phyloP scores from a whole-genome alignment of 202 grass and related monocot genomes.

The Brachypodium distachyon region DNA sequence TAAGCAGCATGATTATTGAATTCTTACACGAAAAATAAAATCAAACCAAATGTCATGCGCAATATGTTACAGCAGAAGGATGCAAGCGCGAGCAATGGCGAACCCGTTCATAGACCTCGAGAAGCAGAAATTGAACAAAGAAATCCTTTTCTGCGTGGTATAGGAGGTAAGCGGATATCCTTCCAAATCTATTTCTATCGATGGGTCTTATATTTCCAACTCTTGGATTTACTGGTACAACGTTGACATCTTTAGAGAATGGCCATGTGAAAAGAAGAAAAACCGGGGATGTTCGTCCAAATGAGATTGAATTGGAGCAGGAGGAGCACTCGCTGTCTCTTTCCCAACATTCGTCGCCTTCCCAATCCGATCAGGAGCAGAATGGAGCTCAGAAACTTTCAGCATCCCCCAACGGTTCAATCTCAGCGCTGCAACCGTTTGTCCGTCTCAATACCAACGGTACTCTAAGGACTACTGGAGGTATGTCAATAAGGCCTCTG shows the following conservation, averaged over 20 bases:
- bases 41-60: background rate
- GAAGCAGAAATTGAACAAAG: constrained; percentile 48
- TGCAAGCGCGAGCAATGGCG: constrained; percentile 29
- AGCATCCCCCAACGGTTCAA: constrained; percentile 39
- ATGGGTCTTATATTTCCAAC: background rate
- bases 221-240: background rate
- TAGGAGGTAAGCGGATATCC: constrained; percentile 48
- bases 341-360: constrained; percentile 85
- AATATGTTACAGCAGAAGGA: constrained; percentile 31
- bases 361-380: constrained; percentile 88
- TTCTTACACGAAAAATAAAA: background rate
- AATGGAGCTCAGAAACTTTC: constrained; percentile 59
- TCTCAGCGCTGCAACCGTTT: constrained; percentile 43
- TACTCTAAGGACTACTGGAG: constrained; percentile 16
- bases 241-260: constrained; percentile 41
- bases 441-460: constrained; percentile 46
- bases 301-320: constrained; percentile 58
- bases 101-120: constrained; percentile 21
- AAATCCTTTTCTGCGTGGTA: constrained; percentile 30
- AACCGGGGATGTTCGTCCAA: constrained; percentile 33
- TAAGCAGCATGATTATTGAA: background rate
- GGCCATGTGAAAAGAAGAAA: constrained; percentile 58
- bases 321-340: constrained; percentile 91
- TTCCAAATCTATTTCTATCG: background rate
- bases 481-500: constrained; percentile 29